These are phyloP conservation scores for Aureobasidium melanogenum DNA, from an alignment of 2,329 filamentous ascomycete species.

Conservation along the genomic window DNA sequence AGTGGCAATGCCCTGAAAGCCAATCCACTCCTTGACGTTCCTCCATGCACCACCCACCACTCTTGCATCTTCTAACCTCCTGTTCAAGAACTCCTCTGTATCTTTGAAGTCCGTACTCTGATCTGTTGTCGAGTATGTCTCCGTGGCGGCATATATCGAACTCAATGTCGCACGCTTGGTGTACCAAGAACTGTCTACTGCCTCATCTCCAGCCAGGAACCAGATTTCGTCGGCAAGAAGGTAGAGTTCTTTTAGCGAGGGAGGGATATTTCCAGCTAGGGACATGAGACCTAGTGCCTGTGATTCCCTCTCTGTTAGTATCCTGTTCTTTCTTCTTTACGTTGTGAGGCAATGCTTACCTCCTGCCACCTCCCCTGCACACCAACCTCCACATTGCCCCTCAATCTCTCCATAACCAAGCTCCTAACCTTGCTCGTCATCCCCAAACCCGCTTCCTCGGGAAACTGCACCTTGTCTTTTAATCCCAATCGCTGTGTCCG, in stretches of 20 bases:
- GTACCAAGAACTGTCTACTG: conserved; percentile 86
- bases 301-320: background rate
- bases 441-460: conserved; percentile 31
- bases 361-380: conserved; percentile 78
- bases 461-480: conserved; percentile 38
- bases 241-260: conserved; percentile 70
- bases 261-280: conserved; percentile 65
- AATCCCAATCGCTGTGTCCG: conserved; percentile 56
- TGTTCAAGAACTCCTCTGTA: conserved; percentile 70
- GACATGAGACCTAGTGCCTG: conserved; percentile 91
- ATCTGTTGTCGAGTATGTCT: conserved; percentile 93
- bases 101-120: conserved; percentile 61
- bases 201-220: conserved; percentile 71
- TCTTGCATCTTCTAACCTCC: conserved; percentile 62
- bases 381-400: conserved; percentile 53
- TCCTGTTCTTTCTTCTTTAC: background rate
- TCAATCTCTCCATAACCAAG: conserved; percentile 67
- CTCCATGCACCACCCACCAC: conserved; percentile 54
- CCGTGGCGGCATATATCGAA: conserved; percentile 60
- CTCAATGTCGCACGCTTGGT: conserved; percentile 56
- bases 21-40: conserved; percentile 65
- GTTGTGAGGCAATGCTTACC: conserved; percentile 42
- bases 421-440: conserved; percentile 58
- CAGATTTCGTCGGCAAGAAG: conserved; percentile 85
- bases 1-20: conserved; percentile 67